Percentiles rank a stretch among this genome's conserved stretches.
phyloP scores from a whole-genome alignment of 768 basidiomycete species.

The Mycena filopes region DNA sequence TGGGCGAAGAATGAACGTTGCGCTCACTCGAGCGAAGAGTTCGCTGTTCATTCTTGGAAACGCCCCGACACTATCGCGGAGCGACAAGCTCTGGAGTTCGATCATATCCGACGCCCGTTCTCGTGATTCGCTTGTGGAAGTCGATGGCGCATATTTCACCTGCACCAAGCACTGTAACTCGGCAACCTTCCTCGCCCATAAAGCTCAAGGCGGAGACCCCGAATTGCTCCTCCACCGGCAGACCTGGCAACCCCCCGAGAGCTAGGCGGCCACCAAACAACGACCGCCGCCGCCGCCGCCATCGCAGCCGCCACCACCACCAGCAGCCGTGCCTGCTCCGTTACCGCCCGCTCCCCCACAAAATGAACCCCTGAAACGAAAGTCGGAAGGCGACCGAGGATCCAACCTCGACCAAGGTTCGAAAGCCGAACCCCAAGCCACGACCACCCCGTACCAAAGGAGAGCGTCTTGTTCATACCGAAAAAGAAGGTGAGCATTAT shows the following conservation, averaged over 20 bases:
- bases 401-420: conserved; percentile 9
- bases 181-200: conserved; percentile 29
- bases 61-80: conserved; percentile 87
- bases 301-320: conserved; percentile 7
- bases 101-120: conserved; percentile 83
- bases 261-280: conserved; percentile 32
- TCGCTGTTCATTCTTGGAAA: conserved; percentile 95
- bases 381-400: conserved; percentile 14
- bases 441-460: conserved; percentile 52
- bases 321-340: background rate
- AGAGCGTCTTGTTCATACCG: conserved; percentile 68
- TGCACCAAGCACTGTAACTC: conserved; percentile 30
- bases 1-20: conserved; percentile 96
- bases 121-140: conserved; percentile 72
- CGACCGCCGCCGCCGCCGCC: conserved; percentile 6
- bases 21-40: conserved; percentile 94
- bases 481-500: conserved; percentile 53
- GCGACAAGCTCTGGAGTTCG: conserved; percentile 80
- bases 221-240: conserved; percentile 40
- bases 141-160: conserved; percentile 59
- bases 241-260: conserved; percentile 53
- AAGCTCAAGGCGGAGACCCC: conserved; percentile 36
- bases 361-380: conserved; percentile 42
- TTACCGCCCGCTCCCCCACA: conserved; percentile 30
- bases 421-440: conserved; percentile 26